A percentile compares a stretch with the other conserved stretches of the same genome.
Conservation (phyloP, 768 basidiomycete genomes). For the Lepiota venenata region DNA sequence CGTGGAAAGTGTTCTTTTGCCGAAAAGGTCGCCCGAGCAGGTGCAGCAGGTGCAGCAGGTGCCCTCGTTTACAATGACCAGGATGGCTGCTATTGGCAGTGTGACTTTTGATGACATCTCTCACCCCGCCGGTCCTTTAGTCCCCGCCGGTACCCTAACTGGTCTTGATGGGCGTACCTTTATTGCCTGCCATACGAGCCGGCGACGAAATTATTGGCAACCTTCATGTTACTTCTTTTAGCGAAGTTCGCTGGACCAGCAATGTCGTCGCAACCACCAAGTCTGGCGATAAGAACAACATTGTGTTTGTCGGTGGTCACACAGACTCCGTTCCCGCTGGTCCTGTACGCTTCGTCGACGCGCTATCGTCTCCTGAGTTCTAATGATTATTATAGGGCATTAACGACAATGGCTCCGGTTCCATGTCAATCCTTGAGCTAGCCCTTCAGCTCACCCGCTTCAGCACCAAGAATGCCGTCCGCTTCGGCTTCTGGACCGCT, state of each 20-base stretch:
- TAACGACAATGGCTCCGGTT: conserved; percentile 28
- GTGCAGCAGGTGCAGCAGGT: conserved; percentile 23
- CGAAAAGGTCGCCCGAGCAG: conserved; percentile 23
- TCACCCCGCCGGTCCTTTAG: conserved; percentile 22
- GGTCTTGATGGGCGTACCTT: conserved; percentile 22
- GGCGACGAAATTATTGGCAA: conserved; percentile 23
- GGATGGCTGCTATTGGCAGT: conserved; percentile 18
- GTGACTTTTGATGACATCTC: conserved; percentile 22
- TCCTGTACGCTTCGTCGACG: conserved; percentile 17
- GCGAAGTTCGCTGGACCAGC: conserved; percentile 21
- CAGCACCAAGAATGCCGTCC: conserved; percentile 26
- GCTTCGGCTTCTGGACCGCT: conserved; percentile 30
- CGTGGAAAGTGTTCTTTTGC: conserved; percentile 27
- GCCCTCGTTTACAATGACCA: conserved; percentile 27
- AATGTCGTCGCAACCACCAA: conserved; percentile 29
- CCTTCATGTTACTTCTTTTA: conserved; percentile 22
- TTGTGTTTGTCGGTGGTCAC: conserved; percentile 26
- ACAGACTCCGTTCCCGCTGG: conserved; percentile 29
- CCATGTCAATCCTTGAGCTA: conserved; percentile 25
- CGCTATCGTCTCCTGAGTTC: background rate
- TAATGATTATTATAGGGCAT: conserved; percentile 21
- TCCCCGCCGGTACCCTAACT: conserved; percentile 22
- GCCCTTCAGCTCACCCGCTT: conserved; percentile 25
- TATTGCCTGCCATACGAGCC: conserved; percentile 17
- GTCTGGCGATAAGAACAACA: conserved; percentile 23